Conservation (phyloP, 2,329 filamentous ascomycete species). For the Fusarium citri region DNA sequence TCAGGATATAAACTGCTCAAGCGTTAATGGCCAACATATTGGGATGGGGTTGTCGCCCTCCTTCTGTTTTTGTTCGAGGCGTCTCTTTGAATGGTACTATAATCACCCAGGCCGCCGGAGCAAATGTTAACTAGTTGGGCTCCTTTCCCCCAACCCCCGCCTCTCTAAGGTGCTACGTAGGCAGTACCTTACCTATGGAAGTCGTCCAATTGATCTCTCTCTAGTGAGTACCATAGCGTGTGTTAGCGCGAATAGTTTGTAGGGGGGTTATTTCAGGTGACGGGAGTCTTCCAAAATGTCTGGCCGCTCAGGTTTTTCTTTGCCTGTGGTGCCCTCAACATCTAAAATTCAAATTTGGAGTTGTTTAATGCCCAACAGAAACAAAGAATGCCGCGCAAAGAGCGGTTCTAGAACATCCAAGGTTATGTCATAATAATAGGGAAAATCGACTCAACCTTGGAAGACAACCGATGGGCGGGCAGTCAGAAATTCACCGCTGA, state of each 20-base stretch:
- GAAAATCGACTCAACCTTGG: conserved; percentile 11
- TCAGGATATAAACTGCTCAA: background rate
- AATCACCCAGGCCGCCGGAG: conserved; percentile 12
- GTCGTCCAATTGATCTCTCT: background rate
- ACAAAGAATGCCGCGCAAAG: background rate
- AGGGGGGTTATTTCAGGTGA: conserved; percentile 10
- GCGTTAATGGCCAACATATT: conserved; percentile 2
- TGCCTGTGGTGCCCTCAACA: background rate
- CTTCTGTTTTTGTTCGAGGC: conserved; percentile 19
- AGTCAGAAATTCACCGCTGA: conserved; percentile 15
- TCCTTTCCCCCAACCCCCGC: conserved; percentile 11
- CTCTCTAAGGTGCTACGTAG: background rate
- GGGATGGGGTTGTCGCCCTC: background rate
- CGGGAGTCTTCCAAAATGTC: background rate
- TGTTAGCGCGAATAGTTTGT: conserved; percentile 20
- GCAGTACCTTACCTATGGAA: too few species aligned
- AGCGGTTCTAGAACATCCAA: background rate
- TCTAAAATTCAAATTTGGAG: background rate
- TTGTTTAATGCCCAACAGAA: background rate
- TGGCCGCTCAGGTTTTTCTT: background rate
- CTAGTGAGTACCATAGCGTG: conserved; percentile 16
- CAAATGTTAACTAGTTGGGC: conserved; percentile 21
- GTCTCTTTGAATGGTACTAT: conserved; percentile 6
- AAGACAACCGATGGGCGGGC: background rate
- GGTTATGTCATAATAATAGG: conserved; percentile 4